A percentile compares a stretch with the other conserved stretches of the same genome.
These are phyloP conservation scores for Knufia petricola DNA, from an alignment of 2,329 filamentous ascomycete genomes.

Conservation along the genomic window DNA sequence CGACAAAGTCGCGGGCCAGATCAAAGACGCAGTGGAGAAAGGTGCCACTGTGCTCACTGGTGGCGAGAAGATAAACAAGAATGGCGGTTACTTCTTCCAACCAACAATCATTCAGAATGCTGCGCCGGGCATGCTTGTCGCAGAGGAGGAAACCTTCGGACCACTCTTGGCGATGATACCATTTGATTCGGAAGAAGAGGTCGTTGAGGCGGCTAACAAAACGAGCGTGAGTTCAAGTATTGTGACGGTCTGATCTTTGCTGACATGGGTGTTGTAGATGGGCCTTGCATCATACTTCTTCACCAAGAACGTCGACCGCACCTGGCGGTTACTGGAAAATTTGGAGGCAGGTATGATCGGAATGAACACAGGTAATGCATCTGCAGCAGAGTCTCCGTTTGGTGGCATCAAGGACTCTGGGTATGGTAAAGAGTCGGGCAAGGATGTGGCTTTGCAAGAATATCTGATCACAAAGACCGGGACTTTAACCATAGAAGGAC, in stretches of 20 bases:
- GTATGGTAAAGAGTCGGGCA: no score
- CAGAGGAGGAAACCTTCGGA: constrained; percentile 87
- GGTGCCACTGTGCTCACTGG: constrained; percentile 66
- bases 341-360: constrained; percentile 43
- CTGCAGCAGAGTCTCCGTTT: no score
- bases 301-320: constrained; percentile 50
- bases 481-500: no score
- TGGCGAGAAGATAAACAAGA: constrained; percentile 65
- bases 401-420: no score
- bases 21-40: constrained; percentile 67
- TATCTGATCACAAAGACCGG: no score
- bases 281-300: constrained; percentile 94
- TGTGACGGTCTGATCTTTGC: no score
- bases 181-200: constrained; percentile 82
- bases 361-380: constrained; percentile 50
- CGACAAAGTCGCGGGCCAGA: constrained; percentile 67
- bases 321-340: constrained; percentile 52
- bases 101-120: constrained; percentile 84
- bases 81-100: constrained; percentile 73
- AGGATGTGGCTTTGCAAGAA: no score
- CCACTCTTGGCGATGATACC: constrained; percentile 84
- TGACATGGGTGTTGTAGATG: no score
- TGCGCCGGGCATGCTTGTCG: constrained; percentile 74
- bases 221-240: no score
- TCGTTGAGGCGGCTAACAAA: constrained; percentile 73